These are phyloP conservation scores for Aspergillus niger DNA, from an alignment of 2,329 filamentous ascomycete species.

Conservation along the genomic window DNA sequence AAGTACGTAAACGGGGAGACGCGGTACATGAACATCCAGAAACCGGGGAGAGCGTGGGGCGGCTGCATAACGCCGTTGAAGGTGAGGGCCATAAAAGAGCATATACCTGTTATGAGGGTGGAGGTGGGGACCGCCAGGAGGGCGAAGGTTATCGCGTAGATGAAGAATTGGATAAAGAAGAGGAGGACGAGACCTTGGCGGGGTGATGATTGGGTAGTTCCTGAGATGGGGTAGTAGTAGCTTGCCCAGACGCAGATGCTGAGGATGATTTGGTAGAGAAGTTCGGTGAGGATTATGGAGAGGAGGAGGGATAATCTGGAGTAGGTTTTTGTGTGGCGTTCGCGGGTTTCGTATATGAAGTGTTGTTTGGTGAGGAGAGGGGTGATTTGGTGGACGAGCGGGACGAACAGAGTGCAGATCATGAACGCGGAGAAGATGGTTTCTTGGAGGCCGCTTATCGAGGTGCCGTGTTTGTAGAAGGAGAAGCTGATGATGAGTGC, in stretches of 20 bases:
- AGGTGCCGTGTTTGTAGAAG: slow-evolving; percentile 71
- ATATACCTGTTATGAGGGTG: slow-evolving; percentile 70
- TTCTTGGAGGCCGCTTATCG: slow-evolving; percentile 76
- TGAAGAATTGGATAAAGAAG: slow-evolving; percentile 71
- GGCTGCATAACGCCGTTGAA: slow-evolving; percentile 71
- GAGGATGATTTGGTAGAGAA: slow-evolving; percentile 79
- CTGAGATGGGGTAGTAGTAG: slow-evolving; percentile 80
- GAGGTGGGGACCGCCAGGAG: slow-evolving; percentile 75
- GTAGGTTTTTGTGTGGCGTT: slow-evolving; percentile 81
- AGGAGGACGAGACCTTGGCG: slow-evolving; percentile 79
- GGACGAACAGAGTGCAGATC: slow-evolving; percentile 69
- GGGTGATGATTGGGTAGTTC: slow-evolving; percentile 58
- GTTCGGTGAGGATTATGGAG: slow-evolving; percentile 77
- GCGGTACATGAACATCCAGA: slow-evolving; percentile 69
- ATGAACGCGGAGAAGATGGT: slow-evolving; percentile 86
- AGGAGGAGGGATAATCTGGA: slow-evolving; percentile 84
- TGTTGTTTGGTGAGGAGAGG: slow-evolving; percentile 82
- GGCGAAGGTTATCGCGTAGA: slow-evolving; percentile 80
- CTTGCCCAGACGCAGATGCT: slow-evolving; percentile 72
- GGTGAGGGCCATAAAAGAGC: slow-evolving; percentile 81
- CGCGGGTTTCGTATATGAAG: slow-evolving; percentile 78
- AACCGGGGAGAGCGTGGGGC: slow-evolving; percentile 60
- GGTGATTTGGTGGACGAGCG: slow-evolving; percentile 56
- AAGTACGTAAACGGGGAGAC: slow-evolving; percentile 58
- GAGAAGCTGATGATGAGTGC: slow-evolving; percentile 80